Evolutionary conservation across 2,329 filamentous ascomycete genomes (phyloP).

Genomic region (Elsinoe arachidis): DNA sequence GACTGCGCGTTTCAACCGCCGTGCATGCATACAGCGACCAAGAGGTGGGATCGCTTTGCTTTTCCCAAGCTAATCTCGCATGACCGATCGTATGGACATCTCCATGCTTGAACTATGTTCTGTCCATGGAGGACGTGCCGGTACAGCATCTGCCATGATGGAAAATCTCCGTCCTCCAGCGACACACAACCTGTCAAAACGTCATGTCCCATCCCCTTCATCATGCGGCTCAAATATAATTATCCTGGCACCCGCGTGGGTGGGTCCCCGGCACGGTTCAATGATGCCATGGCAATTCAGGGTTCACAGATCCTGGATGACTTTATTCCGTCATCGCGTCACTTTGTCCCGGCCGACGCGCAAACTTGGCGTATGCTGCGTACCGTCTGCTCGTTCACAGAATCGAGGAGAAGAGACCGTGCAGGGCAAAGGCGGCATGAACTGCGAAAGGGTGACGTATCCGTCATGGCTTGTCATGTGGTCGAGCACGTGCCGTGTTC

Average conservation of each 20-base stretch:
- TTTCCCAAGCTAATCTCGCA: not conserved
- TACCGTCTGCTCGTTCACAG: not conserved
- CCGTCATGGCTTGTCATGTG: conserved; percentile 1
- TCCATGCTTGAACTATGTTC: too few species aligned
- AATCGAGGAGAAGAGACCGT: not conserved
- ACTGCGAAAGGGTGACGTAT: conserved; percentile 9
- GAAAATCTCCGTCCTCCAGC: too few species aligned
- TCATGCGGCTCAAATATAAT: not conserved
- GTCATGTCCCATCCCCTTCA: not conserved
- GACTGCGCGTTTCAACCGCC: conserved; percentile 5
- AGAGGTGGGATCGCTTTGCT: not conserved
- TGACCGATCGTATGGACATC: too few species aligned
- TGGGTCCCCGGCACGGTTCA: conserved; percentile 3
- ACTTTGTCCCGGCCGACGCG: conserved; percentile 1
- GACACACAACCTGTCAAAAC: not conserved
- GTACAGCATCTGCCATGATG: too few species aligned
- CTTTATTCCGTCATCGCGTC: conserved; percentile 3
- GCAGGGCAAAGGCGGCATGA: not conserved
- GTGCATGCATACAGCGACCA: not conserved
- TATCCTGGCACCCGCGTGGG: not conserved
- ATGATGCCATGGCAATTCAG: conserved; percentile 8
- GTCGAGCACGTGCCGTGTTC: too few species aligned
- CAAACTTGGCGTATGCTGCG: not conserved
- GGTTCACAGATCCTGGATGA: not conserved
- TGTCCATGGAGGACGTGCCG: too few species aligned